Evolutionary conservation across 768 basidiomycete species (phyloP), one percentile per base, ranked within the genome.

Genomic region (Boletus insuetus): DNA sequence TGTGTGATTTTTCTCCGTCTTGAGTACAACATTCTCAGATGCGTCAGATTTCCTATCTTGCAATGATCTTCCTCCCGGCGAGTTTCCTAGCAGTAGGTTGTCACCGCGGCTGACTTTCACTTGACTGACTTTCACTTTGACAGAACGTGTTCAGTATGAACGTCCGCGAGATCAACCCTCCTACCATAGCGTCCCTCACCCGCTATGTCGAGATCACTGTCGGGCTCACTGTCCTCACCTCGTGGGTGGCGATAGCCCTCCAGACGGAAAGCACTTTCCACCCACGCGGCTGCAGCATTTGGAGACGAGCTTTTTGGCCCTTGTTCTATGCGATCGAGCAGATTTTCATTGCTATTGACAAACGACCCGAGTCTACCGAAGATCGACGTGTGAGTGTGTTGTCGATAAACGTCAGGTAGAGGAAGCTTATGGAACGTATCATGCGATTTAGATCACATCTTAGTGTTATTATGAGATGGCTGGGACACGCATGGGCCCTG

Each of bases 41-140:
- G 14, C 3, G 50, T 77, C 51, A 71, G 68, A 68, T 71, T 31
- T 59, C 81, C 0, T 83, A 82, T 55, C 70, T 86, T 3, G 80
- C 82, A 0, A 85, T 84, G 82, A 65, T 82, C 24, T 86, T 84
- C 65, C 74, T 85, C 12, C 84, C 84, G 0, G 78, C 78, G 2
- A 74, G 74, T 20, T 80, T 84, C 52, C 49, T 69, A 16, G 60
- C 72, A 16, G 73, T 73, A 52, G 6, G 64, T 54, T 22, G 9
- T 43, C 39, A 11, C 12, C 29, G 24, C 17, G 8, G 6, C 19
- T 11, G 4, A 45, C 11, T 13, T 19, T 5, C 5, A 32, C 55
- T 13, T 29, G 13, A 10, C 56, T 14, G 34, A 35, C 34, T 3
- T 35, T 67, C 19, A 70, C 37, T 41, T 17, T 38, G 72, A 40